Evolutionary conservation across 106 monocot genomes (phyloP), one percentile per base, ranked within the genome.

Genomic region (Apostasia ramifera): DNA sequence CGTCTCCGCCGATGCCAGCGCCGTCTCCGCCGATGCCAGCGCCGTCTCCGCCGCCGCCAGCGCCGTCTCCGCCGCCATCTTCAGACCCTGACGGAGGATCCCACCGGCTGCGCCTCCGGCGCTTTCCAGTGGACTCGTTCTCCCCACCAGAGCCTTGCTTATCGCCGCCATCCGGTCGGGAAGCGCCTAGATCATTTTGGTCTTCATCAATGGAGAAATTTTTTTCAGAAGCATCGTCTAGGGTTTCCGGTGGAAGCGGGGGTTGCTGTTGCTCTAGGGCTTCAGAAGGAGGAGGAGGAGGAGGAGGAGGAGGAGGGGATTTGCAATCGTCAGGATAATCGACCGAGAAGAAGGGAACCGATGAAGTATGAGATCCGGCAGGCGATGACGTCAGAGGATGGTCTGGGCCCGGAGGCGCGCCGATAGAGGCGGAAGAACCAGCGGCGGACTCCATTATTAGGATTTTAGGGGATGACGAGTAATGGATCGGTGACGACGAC

Each of bases 31-130:
- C 82, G 79, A 61, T 89, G 86, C 90, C 94, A 90, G 8, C 90
- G 79, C 76, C 87, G 84, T 12, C 94, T 86, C 2, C 91, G 70
- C 10, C 68, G 11, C 68, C 49, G 2, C 74, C 75, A 10, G 73
- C 75, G 4, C 73, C 75, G 14, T 40, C 65, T 9, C 78, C 68
- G 53, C 44, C 53, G 45, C 85, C 89, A 10, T 26, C 26, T 26
- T 26, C 26, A 26, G 26, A 26, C 26, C 26, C 26, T 26, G 26
- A 26, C 39, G 64, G 79, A 4, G 84, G 79, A 61, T 93, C 89
- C 93, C 93, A 93, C 10, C 93, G 79, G 78, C 86, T 86, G 14
- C 93, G 89, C 2, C 90, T 69, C 9, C 84, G 79, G 14, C 83
- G 85, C 53, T 87, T 81, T 51, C 78, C 68, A 66, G 82, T 80